A percentile compares a stretch with the other conserved stretches of the same genome.
Conservation (phyloP, 192 early-diverging fungal species). For the Gaertneriomyces sp. region DNA sequence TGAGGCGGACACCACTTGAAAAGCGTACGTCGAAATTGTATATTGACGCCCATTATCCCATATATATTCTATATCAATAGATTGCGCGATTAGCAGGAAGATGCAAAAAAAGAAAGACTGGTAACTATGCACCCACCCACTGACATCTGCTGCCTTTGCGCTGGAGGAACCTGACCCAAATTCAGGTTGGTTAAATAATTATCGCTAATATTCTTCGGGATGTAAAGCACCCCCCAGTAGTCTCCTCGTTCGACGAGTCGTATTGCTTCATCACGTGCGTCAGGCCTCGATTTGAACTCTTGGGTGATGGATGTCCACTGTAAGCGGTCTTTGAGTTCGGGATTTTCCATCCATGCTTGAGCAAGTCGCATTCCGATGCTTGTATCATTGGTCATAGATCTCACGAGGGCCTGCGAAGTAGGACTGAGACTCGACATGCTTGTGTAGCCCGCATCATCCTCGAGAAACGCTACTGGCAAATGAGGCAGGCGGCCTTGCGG, state of each 20-base stretch:
- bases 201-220: conserved; percentile 20
- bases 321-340: not conserved
- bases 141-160: not conserved
- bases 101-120: not conserved
- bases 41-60: conserved; percentile 21
- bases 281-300: not conserved
- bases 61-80: conserved; percentile 9
- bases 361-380: not conserved
- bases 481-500: conserved; percentile 5
- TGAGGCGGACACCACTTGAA: conserved; percentile 6
- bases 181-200: conserved; percentile 10
- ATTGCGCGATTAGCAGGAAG: not conserved
- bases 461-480: conserved; percentile 11
- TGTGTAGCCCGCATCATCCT: conserved; percentile 19
- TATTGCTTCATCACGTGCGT: conserved; percentile 14
- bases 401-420: conserved; percentile 7
- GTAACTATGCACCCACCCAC: not conserved
- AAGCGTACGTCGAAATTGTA: conserved; percentile 9
- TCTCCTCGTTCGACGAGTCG: conserved; percentile 9
- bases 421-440: not conserved
- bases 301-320: conserved; percentile 2
- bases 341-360: not conserved
- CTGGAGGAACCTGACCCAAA: not conserved
- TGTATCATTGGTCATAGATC: not conserved
- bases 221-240: conserved; percentile 24